These are phyloP conservation scores for Eimeria zaria DNA, from an alignment of 169 alveolate genomes.

Conservation along the genomic window DNA sequence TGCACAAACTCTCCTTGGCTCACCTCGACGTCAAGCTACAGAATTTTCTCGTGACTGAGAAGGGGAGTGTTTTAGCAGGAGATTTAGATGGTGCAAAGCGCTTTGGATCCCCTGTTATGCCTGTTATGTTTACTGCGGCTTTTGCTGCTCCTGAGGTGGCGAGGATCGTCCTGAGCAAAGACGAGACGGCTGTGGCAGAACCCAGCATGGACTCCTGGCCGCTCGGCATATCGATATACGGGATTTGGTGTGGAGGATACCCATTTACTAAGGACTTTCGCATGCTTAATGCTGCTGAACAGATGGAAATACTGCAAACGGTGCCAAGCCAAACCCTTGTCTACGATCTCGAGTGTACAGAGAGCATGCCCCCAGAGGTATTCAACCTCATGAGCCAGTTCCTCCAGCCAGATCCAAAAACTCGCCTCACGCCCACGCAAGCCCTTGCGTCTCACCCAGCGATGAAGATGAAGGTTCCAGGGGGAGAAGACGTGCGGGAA, in stretches of 20 bases:
- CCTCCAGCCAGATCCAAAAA: neutral
- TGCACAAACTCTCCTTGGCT: constrained; percentile 14
- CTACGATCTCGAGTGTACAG: neutral
- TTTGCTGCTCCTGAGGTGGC: constrained; percentile 67
- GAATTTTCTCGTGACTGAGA: constrained; percentile 16
- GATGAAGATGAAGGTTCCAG: neutral
- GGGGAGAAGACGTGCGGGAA: neutral
- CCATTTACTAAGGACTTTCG: constrained; percentile 16
- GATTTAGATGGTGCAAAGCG: neutral
- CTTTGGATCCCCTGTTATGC: neutral
- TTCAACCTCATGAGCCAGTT: constrained; percentile 11
- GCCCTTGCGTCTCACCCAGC: constrained; percentile 52
- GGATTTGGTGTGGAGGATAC: constrained; percentile 42
- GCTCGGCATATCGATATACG: constrained; percentile 72
- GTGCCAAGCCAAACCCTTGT: neutral
- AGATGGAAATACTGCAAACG: neutral
- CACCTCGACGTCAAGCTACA: constrained; percentile 59
- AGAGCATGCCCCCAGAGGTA: neutral
- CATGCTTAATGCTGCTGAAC: neutral
- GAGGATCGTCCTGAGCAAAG: neutral
- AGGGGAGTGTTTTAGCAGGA: constrained; percentile 11
- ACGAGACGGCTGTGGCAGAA: neutral
- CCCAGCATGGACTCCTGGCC: constrained; percentile 53
- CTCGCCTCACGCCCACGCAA: constrained; percentile 46
- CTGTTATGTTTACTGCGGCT: neutral